Percentiles rank a stretch among this genome's conserved stretches.
Evolutionary conservation across 139 green algal genomes (phyloP).

Genomic region (Eudorina sp.): DNA sequence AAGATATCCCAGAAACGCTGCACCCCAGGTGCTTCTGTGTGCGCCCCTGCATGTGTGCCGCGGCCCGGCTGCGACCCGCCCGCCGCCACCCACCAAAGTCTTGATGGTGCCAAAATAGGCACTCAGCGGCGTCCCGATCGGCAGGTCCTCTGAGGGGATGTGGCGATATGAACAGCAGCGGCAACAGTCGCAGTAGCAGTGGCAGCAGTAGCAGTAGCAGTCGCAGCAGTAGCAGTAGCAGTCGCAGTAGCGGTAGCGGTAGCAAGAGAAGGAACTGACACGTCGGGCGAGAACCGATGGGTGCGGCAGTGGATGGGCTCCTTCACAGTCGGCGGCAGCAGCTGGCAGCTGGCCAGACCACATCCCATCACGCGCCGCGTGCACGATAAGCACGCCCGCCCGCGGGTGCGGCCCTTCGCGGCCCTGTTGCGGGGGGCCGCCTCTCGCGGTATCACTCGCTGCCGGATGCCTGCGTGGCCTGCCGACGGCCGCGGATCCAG

Average conservation of each 20-base stretch:
- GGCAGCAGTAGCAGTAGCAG: too few species aligned
- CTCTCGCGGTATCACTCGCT: not conserved
- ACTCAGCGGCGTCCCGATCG: not conserved
- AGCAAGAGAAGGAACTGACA: not conserved
- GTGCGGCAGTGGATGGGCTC: not conserved
- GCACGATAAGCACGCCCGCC: not conserved
- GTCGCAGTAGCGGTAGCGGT: too few species aligned
- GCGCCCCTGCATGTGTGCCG: not conserved
- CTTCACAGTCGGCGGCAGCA: too few species aligned
- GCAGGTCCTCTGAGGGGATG: not conserved
- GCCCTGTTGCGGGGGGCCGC: not conserved
- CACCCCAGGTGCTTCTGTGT: not conserved
- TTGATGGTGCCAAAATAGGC: conserved; percentile 20
- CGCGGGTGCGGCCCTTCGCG: not conserved
- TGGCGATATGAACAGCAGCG: not conserved
- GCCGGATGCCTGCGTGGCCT: not conserved
- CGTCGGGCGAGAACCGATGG: not conserved
- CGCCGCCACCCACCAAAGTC: not conserved
- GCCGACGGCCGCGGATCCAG: not conserved
- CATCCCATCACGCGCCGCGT: too few species aligned
- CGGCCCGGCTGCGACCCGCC: not conserved
- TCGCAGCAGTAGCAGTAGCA: too few species aligned
- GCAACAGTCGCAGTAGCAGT: not conserved
- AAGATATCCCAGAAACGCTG: too few species aligned
- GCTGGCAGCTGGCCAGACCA: too few species aligned